Evolutionary conservation across 1,139 yeast genomes (phyloP), one percentile per base, ranked within the genome.

Genomic region (Yamadazyma sp.): DNA sequence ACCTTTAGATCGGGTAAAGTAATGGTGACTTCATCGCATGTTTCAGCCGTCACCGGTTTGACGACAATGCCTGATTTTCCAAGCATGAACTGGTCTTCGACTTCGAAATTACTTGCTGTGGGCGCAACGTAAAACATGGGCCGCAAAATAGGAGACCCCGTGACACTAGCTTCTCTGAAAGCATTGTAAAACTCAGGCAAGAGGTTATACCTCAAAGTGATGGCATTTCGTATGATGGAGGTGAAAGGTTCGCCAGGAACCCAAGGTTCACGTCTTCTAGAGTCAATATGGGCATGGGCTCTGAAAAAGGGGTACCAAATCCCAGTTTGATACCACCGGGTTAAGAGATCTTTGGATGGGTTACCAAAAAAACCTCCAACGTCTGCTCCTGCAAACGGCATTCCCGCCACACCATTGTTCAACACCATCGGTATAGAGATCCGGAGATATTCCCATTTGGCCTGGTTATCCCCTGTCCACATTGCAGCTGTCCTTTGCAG

Each of bases 401-500:
- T 83, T 5, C 96, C 96, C 1, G 80, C 87, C 31, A 87, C 68
- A 36, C 91, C 89, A 46, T 83, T 77, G 3, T 95, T 86, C 43
- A 92, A 67, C 17, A 88, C 63, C 95, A 89, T 91, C 6, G 98
- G 97, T 27, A 89, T 75, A 0, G 96, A 87, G 6, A 79, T 72
- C 51, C 77, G 74, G 46, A 92, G 71, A 53, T 88, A 85, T 48
- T 84, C 94, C 98, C 98, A 94, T 49, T 77, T 83, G 7, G 97
- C 87, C 77, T 79, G 83, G 59, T 91, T 92, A 61, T 92, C 99
- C 33, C 99, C 99, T 1, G 96, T 88, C 99, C 98, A 94, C 79
- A 87, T 83, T 0, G 98, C 96, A 0, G 94, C 84, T 0, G 92
- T 73, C 49, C 92, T 74, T 61, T 92, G 98, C 4, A 96, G 87